Evolutionary conservation across 371 early-diverging fungal species (phyloP).

Genomic region (Mortierella sp.): DNA sequence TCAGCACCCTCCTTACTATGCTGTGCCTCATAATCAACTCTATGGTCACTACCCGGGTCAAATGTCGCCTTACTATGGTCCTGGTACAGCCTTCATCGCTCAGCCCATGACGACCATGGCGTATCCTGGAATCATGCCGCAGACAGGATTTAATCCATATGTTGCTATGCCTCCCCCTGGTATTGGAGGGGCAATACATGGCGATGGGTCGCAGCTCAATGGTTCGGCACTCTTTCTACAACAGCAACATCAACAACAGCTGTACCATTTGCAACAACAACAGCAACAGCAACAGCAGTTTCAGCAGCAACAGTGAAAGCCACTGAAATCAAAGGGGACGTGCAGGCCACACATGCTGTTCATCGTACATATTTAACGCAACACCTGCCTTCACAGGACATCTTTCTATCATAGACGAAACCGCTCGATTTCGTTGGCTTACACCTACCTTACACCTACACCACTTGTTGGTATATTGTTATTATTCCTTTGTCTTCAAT

Average conservation of each 20-base stretch:
- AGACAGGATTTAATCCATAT: constrained; percentile 46
- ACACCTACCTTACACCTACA: no score
- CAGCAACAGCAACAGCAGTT: constrained; percentile 33
- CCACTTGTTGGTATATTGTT: not conserved
- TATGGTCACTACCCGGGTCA: constrained; percentile 50
- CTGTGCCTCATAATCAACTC: constrained; percentile 43
- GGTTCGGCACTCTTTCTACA: constrained; percentile 35
- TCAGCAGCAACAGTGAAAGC: constrained; percentile 16
- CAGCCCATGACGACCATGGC: constrained; percentile 41
- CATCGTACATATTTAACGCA: constrained; percentile 9
- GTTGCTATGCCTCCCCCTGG: constrained; percentile 43
- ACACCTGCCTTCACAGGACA: no score
- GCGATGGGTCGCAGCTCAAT: constrained; percentile 25
- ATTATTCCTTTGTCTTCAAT: not conserved
- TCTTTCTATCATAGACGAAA: no score
- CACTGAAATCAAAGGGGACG: not conserved
- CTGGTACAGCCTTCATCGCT: constrained; percentile 29
- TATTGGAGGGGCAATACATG: constrained; percentile 13
- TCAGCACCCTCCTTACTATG: constrained; percentile 40
- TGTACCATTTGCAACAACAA: constrained; percentile 33
- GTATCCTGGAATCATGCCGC: constrained; percentile 45
- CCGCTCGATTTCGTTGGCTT: no score
- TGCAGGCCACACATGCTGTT: not conserved
- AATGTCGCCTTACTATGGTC: constrained; percentile 49
- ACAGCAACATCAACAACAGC: constrained; percentile 37